Percentiles rank a stretch among this genome's conserved stretches.
Evolutionary conservation across 2,329 filamentous ascomycete species (phyloP).

Genomic region (Elsinoe fawcettii): DNA sequence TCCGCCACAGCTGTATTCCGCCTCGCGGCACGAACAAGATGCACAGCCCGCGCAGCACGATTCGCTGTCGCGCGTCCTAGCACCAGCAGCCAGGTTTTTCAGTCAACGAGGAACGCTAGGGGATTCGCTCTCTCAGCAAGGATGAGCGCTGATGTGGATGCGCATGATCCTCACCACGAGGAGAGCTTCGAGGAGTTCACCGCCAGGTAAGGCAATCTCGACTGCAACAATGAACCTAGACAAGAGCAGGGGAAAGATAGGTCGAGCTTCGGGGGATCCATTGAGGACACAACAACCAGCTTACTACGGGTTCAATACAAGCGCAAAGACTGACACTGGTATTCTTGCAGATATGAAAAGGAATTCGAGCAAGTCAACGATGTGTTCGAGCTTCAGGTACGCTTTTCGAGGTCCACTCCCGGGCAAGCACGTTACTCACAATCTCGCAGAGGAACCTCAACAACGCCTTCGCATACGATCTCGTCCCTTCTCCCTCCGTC

Average conservation of each 20-base stretch:
- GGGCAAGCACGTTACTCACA: neutral
- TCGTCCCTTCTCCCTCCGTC: slow-evolving; percentile 89
- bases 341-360: slow-evolving; percentile 81
- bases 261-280: neutral
- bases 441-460: slow-evolving; percentile 74
- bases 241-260: slow-evolving; percentile 19
- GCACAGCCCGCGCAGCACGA: slow-evolving; percentile 5
- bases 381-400: slow-evolving; percentile 98
- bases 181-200: slow-evolving; percentile 99
- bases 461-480: slow-evolving; percentile 99
- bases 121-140: slow-evolving; percentile 44
- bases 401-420: slow-evolving; percentile 24
- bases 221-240: neutral
- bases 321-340: slow-evolving; percentile 15
- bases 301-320: neutral
- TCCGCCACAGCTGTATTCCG: slow-evolving; percentile 12
- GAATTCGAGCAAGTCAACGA: slow-evolving; percentile 97
- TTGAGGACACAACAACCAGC: neutral
- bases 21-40: slow-evolving; percentile 11
- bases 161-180: slow-evolving; percentile 62
- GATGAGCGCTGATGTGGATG: slow-evolving; percentile 28
- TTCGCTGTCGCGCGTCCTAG: neutral
- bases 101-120: slow-evolving; percentile 19
- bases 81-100: slow-evolving; percentile 11
- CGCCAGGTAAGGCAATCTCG: slow-evolving; percentile 64